Evolutionary conservation across 805 yeast species (phyloP), one percentile per base, ranked within the genome.

Genomic region (Ogataea parapolymorpha): DNA sequence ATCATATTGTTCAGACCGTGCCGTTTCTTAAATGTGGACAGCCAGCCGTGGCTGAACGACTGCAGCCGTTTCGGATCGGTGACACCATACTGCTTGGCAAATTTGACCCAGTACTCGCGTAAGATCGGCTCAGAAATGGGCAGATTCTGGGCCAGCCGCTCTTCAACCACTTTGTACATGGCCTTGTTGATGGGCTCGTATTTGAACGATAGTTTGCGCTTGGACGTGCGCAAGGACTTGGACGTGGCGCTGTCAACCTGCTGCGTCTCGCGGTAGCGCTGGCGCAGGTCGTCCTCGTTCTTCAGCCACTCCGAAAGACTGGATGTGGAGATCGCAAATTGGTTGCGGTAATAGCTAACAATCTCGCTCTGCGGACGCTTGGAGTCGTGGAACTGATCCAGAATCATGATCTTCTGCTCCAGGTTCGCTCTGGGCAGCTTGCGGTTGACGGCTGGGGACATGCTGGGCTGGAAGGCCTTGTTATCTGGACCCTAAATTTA

Each of bases 261-360:
- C 34, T 59, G 58, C 4, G 66, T 51, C 42, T 64, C 70, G 38
- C 54, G 61, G 48, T 67, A 68, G 35, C 80, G 57, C 35, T 61
- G 62, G n/a, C 81, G 54, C 30, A 78, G 57, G 16, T 76, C 76
- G 3, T 50, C 59, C 54, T 79, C 83, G 43, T 70, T 64, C 55
- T 76, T 77, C 29, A 79, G 54, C 85, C 85, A 79, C 51, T 78
- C 83, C 50, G 78, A 70, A 48, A 79, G 71, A 12, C 79, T 71
- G 18, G 80, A 75, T 1, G 82, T 76, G n/a, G 80, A 74, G 10
- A 79, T 77, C 12, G 81, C 68, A 36, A 73, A 68, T 45, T 66
- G 66, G 39, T 72, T 65, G 46, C 69, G 71, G 58, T 71, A 78
- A 34, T 67, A 59, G 32, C 77, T 77, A 15, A 79, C 84, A 0